These are phyloP conservation scores for Eutrema yunnanense DNA, from an alignment of 345 rosid genomes.

Conservation along the genomic window DNA sequence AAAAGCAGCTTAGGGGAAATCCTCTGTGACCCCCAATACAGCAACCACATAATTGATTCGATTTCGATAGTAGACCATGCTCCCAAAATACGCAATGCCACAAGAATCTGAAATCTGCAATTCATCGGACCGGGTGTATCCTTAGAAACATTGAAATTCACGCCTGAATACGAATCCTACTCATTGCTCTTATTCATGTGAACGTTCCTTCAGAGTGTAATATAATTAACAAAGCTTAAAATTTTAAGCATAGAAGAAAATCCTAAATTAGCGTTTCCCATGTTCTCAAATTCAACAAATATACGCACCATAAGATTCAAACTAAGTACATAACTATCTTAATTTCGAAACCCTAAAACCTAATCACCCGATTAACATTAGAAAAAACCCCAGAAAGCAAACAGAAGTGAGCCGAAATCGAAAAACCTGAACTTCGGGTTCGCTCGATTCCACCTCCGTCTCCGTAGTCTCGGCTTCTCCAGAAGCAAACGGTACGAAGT, in stretches of 20 bases:
- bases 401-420: not conserved
- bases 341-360: slow-evolving; percentile 2
- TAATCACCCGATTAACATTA: not conserved
- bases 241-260: not conserved
- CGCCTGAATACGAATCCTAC: not conserved
- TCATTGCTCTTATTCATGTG: not conserved
- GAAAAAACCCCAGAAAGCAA: not conserved
- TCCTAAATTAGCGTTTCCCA: not conserved
- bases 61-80: not conserved
- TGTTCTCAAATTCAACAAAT: not conserved
- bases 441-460: slow-evolving; percentile 42
- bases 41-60: not conserved
- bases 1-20: not conserved
- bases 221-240: slow-evolving; percentile 3
- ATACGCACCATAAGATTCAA: not conserved
- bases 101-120: not conserved
- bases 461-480: slow-evolving; percentile 61
- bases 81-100: not conserved
- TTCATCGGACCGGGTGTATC: not conserved
- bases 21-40: not conserved
- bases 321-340: not conserved
- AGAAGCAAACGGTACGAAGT: slow-evolving; percentile 48
- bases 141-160: not conserved
- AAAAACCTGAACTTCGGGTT: slow-evolving; percentile 59
- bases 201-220: not conserved